Evolutionary conservation across 306 rosid genomes (phyloP), one percentile per base, ranked within the genome.

Genomic region (Gillenia trifoliata): DNA sequence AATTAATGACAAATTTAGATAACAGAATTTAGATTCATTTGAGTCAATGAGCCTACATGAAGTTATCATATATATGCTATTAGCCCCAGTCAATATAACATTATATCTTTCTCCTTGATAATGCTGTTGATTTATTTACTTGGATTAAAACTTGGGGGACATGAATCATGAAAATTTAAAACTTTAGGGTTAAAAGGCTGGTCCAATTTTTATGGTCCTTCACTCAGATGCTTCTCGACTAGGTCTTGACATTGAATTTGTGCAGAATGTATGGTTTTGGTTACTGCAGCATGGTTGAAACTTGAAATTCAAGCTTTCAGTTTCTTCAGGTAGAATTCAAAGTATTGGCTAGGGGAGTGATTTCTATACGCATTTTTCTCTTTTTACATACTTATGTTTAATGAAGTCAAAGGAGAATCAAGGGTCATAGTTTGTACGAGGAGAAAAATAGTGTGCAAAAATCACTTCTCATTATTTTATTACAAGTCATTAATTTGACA

Each of bases 61-160:
- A 15, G 20, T 45, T 45, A 45, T 17, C 20, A 45, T 13, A 47
- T 13, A 47, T 47, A 47, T 47, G 52, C 52, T 16, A 26, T 20
- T 64, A 60, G 10, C 25, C 19, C 19, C 77, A 52, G 75, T 78
- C 82, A 78, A 57, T 54, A 11, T 8, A 52, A 26, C 33, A 25
- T 26, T 25, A 52, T 67, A 1, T 55, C 59, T 19, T 76, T 80
- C 61, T 66, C 84, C 75, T 76, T 80, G 79, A 80, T 57, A 75
- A 76, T 74, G 79, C 72, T 63, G 78, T 76, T 57, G 36, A 23
- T 71, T 71, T 38, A 56, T 38, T 71, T 57, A 57, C 66, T 26
- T 55, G 1, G 66, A 41, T 41, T 60, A 72, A 72, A 50, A 40
- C 28, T 72, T 20, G 4, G 76, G 76, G 67, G 68, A 72, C 76